Base-by-base conservation (phyloP, 75 land plant species). In the Pinus albicaulis region DNA sequence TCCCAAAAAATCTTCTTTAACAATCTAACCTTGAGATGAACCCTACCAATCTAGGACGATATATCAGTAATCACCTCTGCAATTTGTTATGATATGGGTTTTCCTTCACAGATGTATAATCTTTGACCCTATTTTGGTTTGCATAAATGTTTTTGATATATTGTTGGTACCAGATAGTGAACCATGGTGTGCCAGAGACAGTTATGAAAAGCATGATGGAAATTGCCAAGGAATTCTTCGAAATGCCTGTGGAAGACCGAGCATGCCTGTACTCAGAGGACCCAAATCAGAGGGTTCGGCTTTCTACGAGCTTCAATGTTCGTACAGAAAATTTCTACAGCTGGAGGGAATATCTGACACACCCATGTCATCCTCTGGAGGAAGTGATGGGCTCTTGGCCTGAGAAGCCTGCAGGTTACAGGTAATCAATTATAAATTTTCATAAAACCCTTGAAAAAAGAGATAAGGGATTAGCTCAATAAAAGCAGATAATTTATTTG, bases 331-430 rank as follows among this genome's bases (percentile, higher is more conserved):
- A 81, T 28, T 76, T 87, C 3, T 20, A 57, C 25, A 76, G 61
- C 3, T 87, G 83, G 89, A 84, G 86, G n/a, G 86, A 87, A 31
- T 84, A 62, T 74, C 31, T 84, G 31, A 76, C 81, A 56, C 81
- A 81, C 63, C 83, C 84, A 72, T 87, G 89, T 65, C 64, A 78
- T 73, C 89, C 89, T 78, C 28, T 87, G n/a, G 81, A 81, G 60
- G 83, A 87, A 15, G 84, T 74, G 61, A 59, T 78, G 15, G 68
- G 68, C 10, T 76, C 84, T 48, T 87, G 85, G 85, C 81, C 89
- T 44, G 53, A 78, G 16, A 66, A 81, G 28, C 89, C 89, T 60
- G 72, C 81, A 24, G 34, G 75, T 17, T 87, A 81, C 77, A 78
- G 84, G 89, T 84, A 58, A 48, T 48, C 53, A 1, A 10, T 48